These are phyloP conservation scores for Fusarium austroafricanum DNA, from an alignment of 2,329 filamentous ascomycete species.

Conservation along the genomic window DNA sequence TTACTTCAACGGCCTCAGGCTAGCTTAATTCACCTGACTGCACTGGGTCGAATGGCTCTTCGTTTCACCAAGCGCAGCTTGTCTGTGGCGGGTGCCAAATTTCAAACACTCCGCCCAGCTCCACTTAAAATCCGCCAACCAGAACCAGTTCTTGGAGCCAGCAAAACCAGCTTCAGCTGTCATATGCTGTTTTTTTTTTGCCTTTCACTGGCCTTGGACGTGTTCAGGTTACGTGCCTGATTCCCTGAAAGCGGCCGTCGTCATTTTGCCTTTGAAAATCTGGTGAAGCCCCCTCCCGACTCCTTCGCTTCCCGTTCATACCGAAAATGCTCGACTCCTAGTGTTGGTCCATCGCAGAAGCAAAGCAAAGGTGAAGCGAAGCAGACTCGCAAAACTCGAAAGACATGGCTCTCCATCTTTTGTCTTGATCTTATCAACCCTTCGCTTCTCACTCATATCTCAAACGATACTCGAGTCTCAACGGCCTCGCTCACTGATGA, in stretches of 20 bases:
- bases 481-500: constrained; percentile 25
- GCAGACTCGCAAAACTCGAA: constrained; percentile 34
- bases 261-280: constrained; percentile 48
- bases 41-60: background rate
- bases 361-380: constrained; percentile 4
- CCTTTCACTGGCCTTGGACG: constrained; percentile 15
- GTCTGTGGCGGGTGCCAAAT: constrained; percentile 43
- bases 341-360: constrained; percentile 35
- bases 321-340: constrained; percentile 40
- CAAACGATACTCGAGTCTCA: constrained; percentile 30
- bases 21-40: constrained; percentile 30
- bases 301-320: constrained; percentile 45
- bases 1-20: constrained; percentile 29
- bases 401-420: constrained; percentile 23
- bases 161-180: constrained; percentile 9
- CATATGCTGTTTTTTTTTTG: constrained; percentile 2
- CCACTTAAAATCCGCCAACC: constrained; percentile 13
- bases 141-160: constrained; percentile 4
- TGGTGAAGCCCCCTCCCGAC: constrained; percentile 46
- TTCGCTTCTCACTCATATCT: background rate
- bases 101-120: constrained; percentile 18
- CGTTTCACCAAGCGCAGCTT: constrained; percentile 33
- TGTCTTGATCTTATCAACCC: constrained; percentile 13
- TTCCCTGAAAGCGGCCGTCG: constrained; percentile 29
- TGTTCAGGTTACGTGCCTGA: constrained; percentile 38